These are phyloP conservation scores for Podaxis mareebaensis DNA, from an alignment of 768 basidiomycete genomes.

Conservation along the genomic window DNA sequence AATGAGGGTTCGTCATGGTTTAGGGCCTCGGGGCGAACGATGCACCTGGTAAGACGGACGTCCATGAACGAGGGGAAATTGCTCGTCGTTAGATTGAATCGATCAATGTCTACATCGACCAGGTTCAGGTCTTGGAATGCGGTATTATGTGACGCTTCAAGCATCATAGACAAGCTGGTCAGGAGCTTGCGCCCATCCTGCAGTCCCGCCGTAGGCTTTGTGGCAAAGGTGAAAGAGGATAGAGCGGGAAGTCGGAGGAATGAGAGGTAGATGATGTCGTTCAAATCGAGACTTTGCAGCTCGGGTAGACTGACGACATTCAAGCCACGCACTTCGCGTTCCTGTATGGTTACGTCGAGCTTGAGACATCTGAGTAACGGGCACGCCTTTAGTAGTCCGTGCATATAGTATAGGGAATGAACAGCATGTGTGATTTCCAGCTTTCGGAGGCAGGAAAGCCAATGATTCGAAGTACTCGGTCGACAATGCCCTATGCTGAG, in stretches of 20 bases:
- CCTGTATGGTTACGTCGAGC: slow-evolving; percentile 12
- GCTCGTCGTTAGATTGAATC: neutral
- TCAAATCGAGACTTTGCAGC: slow-evolving; percentile 6
- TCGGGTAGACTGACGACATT: neutral
- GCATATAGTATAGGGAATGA: slow-evolving; percentile 14
- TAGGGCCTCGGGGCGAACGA: slow-evolving; percentile 1
- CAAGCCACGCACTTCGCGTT: slow-evolving; percentile 11
- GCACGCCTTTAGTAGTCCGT: slow-evolving; percentile 13
- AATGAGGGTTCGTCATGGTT: neutral
- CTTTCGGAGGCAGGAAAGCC: slow-evolving; percentile 12
- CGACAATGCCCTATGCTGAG: slow-evolving; percentile 15
- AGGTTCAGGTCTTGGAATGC: slow-evolving; percentile 5
- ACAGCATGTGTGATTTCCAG: slow-evolving; percentile 12
- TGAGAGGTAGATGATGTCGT: slow-evolving; percentile 14
- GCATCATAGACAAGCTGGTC: slow-evolving; percentile 10
- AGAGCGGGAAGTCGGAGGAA: slow-evolving; percentile 15
- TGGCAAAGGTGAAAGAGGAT: slow-evolving; percentile 5
- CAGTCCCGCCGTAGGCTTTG: neutral
- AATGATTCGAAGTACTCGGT: slow-evolving; percentile 14
- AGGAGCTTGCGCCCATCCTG: slow-evolving; percentile 14
- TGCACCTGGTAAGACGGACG: slow-evolving; percentile 8
- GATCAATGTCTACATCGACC: slow-evolving; percentile 11
- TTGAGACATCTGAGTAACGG: slow-evolving; percentile 7
- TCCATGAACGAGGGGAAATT: slow-evolving; percentile 10
- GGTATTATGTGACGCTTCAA: slow-evolving; percentile 6